Base-by-base conservation (phyloP, 257 asterid species). In the Ajuga chamaepitys region DNA sequence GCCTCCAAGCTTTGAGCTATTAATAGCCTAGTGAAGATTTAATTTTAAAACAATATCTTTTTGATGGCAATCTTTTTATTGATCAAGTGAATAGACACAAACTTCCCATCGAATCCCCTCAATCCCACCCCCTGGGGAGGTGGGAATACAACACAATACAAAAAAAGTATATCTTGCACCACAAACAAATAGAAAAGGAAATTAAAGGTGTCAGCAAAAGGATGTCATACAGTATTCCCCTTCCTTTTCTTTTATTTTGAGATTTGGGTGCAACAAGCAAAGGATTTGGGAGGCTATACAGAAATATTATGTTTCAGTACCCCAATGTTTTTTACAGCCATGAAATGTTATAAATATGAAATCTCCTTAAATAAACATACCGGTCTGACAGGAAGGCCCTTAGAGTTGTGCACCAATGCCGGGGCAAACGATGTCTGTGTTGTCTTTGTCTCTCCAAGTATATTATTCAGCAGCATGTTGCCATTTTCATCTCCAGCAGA, bases 311-410 rank as follows among this genome's bases (percentile, higher is more conserved):
- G n/a, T n/a, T n/a, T n/a, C n/a, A n/a, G n/a, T n/a, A n/a, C n/a
- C n/a, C n/a, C n/a, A n/a, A n/a, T n/a, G n/a, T n/a, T n/a, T n/a
- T n/a, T n/a, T n/a, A n/a, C 40, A 40, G 58, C 40, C 20, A 64
- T 21, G 41, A 58, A 64, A 71, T 21, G 53, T 41, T 54, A 30
- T 25, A 42, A 30, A 24, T 55, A 21, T 30, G 21, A 56, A 53
- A 50, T 58, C 47, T 67, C 64, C 58, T 46, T 35, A 64, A 56
- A 66, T 44, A 68, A 47, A 52, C 77, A 74, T 90, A 90, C 99
- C 78, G 44, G 86, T 88, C 97, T 88, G 69, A 94, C 58, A 13
- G 99, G 99, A 60, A 94, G 95, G 80, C 99, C 99, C 74, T 94
- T 94, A 67, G 91, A 55, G 76, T 90, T 94, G 67, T 88, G 89